Percentiles rank a stretch among this genome's conserved stretches.
Evolutionary conservation across 805 yeast genomes (phyloP).

Genomic region (Ogataea nonfermentans): DNA sequence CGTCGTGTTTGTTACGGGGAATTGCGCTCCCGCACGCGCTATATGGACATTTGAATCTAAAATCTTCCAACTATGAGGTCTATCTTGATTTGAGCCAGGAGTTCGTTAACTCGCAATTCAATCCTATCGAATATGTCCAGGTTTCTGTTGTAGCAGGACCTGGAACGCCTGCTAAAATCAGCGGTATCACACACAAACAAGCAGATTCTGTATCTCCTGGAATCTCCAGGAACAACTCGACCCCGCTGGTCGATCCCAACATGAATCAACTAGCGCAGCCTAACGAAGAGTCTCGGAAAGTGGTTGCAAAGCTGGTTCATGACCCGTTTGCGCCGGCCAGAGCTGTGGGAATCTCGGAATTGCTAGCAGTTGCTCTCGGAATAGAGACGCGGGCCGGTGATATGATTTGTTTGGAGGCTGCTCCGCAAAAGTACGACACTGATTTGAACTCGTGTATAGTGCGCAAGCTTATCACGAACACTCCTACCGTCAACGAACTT

Average conservation of each 20-base stretch:
- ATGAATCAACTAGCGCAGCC: constrained; percentile 7
- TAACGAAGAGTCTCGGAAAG: constrained; percentile 37
- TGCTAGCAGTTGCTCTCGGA: constrained; percentile 56
- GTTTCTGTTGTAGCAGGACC: constrained; percentile 57
- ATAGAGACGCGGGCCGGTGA: constrained; percentile 50
- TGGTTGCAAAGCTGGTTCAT: constrained; percentile 53
- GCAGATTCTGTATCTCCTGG: constrained; percentile 4
- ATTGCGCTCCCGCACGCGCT: constrained; percentile 53
- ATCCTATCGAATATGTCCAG: constrained; percentile 43
- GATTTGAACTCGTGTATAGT: constrained; percentile 36
- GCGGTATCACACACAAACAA: constrained; percentile 14
- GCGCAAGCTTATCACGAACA: constrained; percentile 53
- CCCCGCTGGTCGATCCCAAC: constrained; percentile 11
- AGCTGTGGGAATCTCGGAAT: constrained; percentile 51
- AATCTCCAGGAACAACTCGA: constrained; percentile 11
- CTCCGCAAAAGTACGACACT: constrained; percentile 26
- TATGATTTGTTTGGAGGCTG: constrained; percentile 46
- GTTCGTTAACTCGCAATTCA: constrained; percentile 30
- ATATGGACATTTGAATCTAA: constrained; percentile 22
- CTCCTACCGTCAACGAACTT: constrained; percentile 33
- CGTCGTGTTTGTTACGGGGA: constrained; percentile 48
- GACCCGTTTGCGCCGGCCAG: constrained; percentile 34
- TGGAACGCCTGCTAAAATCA: constrained; percentile 30
- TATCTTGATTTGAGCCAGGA: constrained; percentile 44
- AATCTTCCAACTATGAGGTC: constrained; percentile 36